Evolutionary conservation across 2,329 filamentous ascomycete species (phyloP), one percentile per base, ranked within the genome.

Genomic region (Pseudopyrenochaeta lycopersici): DNA sequence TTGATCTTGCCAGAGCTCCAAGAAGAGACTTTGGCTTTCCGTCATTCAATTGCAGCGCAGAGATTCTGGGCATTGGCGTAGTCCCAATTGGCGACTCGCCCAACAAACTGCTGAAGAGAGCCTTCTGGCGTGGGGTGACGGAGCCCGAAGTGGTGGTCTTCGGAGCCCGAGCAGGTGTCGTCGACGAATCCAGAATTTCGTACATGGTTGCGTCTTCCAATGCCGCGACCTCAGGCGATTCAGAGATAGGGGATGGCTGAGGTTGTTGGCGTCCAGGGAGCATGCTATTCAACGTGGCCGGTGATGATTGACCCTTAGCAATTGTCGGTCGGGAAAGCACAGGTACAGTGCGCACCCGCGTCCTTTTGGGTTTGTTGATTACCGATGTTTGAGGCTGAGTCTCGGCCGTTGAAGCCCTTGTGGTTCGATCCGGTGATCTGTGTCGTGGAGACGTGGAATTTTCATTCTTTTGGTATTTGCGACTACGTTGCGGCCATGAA

Each of bases 171-270:
- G 51, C 54, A 40, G 61, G 56, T 11, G 72, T 72, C 14, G 64
- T 59, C 1, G 56, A 44, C 15, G 64, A 35, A 12, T 68, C 62
- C 45, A 54, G 62, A 21, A 73, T 70, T n/a, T 73, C 71, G 43
- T 74, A 74, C 71, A 75, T 75, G 4, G 70, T 74, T 36, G 71
- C 65, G 38, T 74, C 71, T 14, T 73, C 70, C 7, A 52, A 31
- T 15, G 53, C 47, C 7, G 56, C 43, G 14, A 56, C 36, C 36
- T 67, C 62, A 7, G 60, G 47, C 2, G 46, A 36, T 45, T 62
- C 54, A 12, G 46, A 45, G 11, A 59, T 30, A 32, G 58, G 57
- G n/a, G 64, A 54, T 30, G 62, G 58, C 27, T 62, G 62, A 1
- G 56, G 23, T 12, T 50, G 44, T 7, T 58, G 60, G 33, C 60